These are phyloP conservation scores for Chaetomiaceae sp. DNA, from an alignment of 2,329 filamentous ascomycete species.

Conservation along the genomic window DNA sequence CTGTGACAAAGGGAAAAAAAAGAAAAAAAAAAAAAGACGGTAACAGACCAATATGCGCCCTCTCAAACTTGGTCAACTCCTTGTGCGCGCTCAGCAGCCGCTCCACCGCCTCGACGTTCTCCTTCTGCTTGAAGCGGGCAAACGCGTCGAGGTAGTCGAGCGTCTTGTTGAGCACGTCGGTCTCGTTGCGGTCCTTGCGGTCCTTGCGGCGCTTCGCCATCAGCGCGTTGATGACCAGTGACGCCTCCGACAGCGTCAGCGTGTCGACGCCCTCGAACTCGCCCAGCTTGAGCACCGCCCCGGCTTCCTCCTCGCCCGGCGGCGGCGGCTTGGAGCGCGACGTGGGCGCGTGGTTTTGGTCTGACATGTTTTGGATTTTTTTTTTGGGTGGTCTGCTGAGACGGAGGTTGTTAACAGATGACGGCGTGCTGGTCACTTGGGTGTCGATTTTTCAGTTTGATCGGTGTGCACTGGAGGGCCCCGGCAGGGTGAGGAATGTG, in stretches of 20 bases:
- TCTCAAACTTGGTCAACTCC: slow-evolving; percentile 85
- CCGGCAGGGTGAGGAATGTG: too few species aligned
- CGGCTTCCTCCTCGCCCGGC: slow-evolving; percentile 83
- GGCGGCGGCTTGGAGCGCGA: slow-evolving; percentile 65
- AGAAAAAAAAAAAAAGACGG: neutral
- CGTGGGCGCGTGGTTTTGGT: slow-evolving; percentile 40
- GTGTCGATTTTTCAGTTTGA: too few species aligned
- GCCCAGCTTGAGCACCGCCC: slow-evolving; percentile 75
- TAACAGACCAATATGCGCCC: slow-evolving; percentile 75
- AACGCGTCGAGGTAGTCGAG: slow-evolving; percentile 92
- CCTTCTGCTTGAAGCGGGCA: slow-evolving; percentile 90
- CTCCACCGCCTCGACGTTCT: slow-evolving; percentile 92
- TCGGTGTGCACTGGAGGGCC: too few species aligned
- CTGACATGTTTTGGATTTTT: slow-evolving; percentile 20
- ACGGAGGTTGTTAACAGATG: too few species aligned
- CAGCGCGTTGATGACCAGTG: slow-evolving; percentile 86
- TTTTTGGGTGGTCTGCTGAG: too few species aligned
- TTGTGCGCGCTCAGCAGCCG: slow-evolving; percentile 74
- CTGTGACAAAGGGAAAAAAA: neutral
- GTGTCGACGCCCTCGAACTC: slow-evolving; percentile 92
- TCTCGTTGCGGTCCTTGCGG: slow-evolving; percentile 78
- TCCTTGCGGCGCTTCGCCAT: slow-evolving; percentile 74
- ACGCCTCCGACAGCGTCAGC: slow-evolving; percentile 85
- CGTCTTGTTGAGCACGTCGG: slow-evolving; percentile 83
- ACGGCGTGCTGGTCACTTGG: too few species aligned